These are phyloP conservation scores for Castanopsis chinensis DNA, from an alignment of 306 rosid species.

Conservation along the genomic window DNA sequence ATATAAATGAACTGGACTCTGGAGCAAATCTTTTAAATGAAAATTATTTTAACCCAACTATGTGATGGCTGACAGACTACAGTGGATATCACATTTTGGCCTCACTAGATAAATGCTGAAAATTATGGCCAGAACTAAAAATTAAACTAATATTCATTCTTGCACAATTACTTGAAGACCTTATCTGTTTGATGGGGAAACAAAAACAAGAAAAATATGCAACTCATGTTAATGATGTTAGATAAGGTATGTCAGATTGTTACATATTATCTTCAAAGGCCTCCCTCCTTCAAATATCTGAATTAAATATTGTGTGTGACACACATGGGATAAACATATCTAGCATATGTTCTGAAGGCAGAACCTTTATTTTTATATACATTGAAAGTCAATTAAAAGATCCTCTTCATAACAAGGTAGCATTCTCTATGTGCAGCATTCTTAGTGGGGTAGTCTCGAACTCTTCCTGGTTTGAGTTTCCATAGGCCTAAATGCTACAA, in stretches of 20 bases:
- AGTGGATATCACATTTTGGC: not conserved
- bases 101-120: not conserved
- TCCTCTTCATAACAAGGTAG: not conserved
- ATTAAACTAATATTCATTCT: not conserved
- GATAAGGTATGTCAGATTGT: not conserved
- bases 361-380: not conserved
- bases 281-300: not conserved
- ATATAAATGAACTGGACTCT: not conserved
- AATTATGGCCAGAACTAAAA: not conserved
- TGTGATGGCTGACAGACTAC: not conserved
- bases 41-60: not conserved
- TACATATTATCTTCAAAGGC: not conserved
- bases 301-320: not conserved
- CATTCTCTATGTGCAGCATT: constrained; percentile 10
- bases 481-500: not conserved
- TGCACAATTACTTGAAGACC: not conserved
- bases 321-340: no score
- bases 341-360: not conserved
- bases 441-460: not conserved
- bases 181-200: not conserved
- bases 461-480: not conserved
- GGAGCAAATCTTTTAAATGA: not conserved
- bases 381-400: no score
- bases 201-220: not conserved
- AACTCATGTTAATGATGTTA: not conserved